These are phyloP conservation scores for Diaporthe amygdali DNA, from an alignment of 2,329 filamentous ascomycete genomes.

Conservation along the genomic window DNA sequence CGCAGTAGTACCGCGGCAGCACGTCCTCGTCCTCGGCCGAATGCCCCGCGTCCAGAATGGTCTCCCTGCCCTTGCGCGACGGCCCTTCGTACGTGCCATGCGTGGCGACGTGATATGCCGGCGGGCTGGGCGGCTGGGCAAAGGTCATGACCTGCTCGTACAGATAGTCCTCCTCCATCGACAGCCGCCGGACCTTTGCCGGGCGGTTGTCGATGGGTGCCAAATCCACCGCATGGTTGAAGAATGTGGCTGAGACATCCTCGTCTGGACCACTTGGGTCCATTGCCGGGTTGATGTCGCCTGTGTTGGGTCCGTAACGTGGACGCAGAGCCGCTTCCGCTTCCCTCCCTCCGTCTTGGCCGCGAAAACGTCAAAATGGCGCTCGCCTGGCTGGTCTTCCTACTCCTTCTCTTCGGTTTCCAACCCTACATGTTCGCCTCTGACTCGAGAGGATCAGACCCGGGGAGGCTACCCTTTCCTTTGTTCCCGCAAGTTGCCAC, in stretches of 20 bases:
- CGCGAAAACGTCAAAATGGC: background rate
- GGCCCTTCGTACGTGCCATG: constrained; percentile 43
- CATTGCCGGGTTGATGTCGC: constrained; percentile 7
- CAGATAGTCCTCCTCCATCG: constrained; percentile 60
- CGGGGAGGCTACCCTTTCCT: background rate
- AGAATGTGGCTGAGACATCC: constrained; percentile 20
- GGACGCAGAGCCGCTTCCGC: background rate
- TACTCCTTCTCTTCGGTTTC: constrained; percentile 8
- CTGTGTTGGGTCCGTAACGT: background rate
- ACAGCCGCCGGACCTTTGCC: constrained; percentile 45
- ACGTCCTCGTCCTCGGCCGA: constrained; percentile 46
- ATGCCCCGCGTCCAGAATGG: constrained; percentile 29
- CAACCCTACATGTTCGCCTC: constrained; percentile 22
- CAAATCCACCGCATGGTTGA: constrained; percentile 26
- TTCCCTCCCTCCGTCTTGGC: constrained; percentile 11
- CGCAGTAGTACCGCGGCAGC: constrained; percentile 62
- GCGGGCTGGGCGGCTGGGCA: constrained; percentile 49
- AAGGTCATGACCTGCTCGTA: constrained; percentile 58
- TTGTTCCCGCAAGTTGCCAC: background rate
- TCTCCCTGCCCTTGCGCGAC: constrained; percentile 24
- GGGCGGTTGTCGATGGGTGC: constrained; percentile 26
- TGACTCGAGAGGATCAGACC: background rate
- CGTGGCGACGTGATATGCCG: constrained; percentile 38
- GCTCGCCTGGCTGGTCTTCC: constrained; percentile 2
- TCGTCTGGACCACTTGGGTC: constrained; percentile 21